Base-by-base conservation (phyloP, 75 land plant species). In the Larix kaempferi region DNA sequence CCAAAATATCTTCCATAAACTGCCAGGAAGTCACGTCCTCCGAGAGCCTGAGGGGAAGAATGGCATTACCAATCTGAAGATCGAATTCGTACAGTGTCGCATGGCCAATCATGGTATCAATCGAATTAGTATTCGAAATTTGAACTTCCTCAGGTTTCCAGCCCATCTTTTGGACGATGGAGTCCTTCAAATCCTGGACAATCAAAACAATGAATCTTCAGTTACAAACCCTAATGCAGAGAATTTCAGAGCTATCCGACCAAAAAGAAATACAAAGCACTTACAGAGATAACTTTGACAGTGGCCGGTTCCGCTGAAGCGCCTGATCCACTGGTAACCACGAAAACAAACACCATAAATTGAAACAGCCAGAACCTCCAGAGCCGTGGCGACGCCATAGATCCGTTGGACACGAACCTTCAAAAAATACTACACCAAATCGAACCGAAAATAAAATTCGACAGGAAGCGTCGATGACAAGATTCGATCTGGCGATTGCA, bases 31-130 rank as follows among this genome's bases (percentile, higher is more conserved):
- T 85, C 35, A 94, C 85, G 65, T 97, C 95, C 85, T 97, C 99
- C 35, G 94, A 79, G 33, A 97, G 80, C 84, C 86, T 89, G 27
- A 97, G 79, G 11, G 99, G 99, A 52, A 91, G 19, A 6, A 91
- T 82, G 74, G 67, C 78, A 39, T 88, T 90, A 29, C 86, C 98
- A 6, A 97, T 76, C 79, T 94, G 87, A 8, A 97, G 78, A 66
- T 97, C 95, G 60, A 97, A 97, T 75, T 97, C 99, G 63, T 92
- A 92, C 4, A 90, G 90, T 64, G 95, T 88, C 4, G 98, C 86
- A 37, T 91, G 90, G 54, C 99, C 99, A 54, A 94, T 86, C 56
- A 78, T 63, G 8, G 98, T 89, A 59, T 94, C 98, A 66, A 88
- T 71, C 2, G 86, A 57, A 78, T 97, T 92, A 52, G 91, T 82